These are phyloP conservation scores for Pisolithus albus DNA, from an alignment of 768 basidiomycete genomes.

Conservation along the genomic window DNA sequence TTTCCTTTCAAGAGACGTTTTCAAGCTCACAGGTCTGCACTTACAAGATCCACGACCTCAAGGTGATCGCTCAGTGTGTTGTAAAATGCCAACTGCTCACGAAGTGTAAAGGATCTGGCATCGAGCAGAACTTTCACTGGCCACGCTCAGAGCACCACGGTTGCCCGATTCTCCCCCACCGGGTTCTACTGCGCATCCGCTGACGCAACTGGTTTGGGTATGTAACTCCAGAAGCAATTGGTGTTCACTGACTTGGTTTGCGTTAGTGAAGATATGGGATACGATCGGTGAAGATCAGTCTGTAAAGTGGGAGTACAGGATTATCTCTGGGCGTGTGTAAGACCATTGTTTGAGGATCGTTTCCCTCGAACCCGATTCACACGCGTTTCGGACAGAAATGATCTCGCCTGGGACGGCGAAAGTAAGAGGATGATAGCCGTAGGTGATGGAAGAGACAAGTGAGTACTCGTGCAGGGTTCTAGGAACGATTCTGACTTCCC, in stretches of 20 bases:
- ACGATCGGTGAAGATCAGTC: conserved; percentile 76
- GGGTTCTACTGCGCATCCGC: conserved; percentile 95
- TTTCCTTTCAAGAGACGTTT: neutral
- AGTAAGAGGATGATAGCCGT: conserved; percentile 94
- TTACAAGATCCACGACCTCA: conserved; percentile 72
- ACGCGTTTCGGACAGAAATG: conserved; percentile 50
- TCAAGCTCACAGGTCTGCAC: neutral
- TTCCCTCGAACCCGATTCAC: neutral
- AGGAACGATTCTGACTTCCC: neutral
- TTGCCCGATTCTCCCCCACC: conserved; percentile 86
- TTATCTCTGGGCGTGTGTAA: conserved; percentile 67
- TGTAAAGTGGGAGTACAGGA: conserved; percentile 76
- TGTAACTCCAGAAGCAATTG: conserved; percentile 9
- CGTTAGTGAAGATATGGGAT: conserved; percentile 86
- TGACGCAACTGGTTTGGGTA: conserved; percentile 76
- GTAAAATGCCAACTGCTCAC: neutral
- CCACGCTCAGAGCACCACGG: conserved; percentile 79
- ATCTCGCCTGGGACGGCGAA: conserved; percentile 95
- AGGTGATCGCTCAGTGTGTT: conserved; percentile 36
- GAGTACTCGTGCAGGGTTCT: neutral
- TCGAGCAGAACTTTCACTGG: conserved; percentile 63
- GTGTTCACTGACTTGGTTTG: neutral
- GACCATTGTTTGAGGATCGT: neutral
- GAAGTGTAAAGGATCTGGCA: conserved; percentile 50
- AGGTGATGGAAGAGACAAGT: conserved; percentile 91